These are phyloP conservation scores for Tinospora cordifolia DNA, from an alignment of 164 flowering plant species.

Conservation along the genomic window DNA sequence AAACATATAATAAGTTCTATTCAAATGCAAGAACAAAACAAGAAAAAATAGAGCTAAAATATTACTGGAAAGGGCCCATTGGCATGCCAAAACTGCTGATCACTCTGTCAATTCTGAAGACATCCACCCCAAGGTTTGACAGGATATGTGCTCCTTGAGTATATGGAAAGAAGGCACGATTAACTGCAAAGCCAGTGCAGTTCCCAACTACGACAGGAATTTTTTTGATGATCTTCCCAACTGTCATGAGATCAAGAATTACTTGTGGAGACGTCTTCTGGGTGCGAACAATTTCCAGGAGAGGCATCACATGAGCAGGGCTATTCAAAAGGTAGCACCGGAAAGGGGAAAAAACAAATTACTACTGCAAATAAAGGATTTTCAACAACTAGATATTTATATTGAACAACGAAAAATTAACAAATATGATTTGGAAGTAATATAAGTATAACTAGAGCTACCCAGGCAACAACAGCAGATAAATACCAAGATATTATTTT, in stretches of 20 bases:
- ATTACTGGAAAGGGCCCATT: constrained; percentile 92
- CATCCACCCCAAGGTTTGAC: constrained; percentile 70
- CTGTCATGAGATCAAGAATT: constrained; percentile 84
- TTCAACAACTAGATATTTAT: not conserved
- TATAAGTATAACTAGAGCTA: too few species aligned
- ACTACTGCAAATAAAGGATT: not conserved
- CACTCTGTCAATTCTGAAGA: constrained; percentile 76
- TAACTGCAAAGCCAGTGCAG: constrained; percentile 97
- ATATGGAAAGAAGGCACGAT: constrained; percentile 90
- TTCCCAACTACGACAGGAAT: constrained; percentile 92
- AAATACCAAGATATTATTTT: too few species aligned
- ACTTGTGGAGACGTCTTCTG: constrained; percentile 86
- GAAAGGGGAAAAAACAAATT: not conserved
- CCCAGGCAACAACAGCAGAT: too few species aligned
- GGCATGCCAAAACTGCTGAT: constrained; percentile 87
- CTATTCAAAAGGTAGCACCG: constrained; percentile 39
- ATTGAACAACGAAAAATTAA: not conserved
- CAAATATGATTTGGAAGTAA: too few species aligned
- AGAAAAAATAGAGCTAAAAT: constrained; percentile 16
- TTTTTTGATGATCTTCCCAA: constrained; percentile 83
- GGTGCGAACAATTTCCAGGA: constrained; percentile 84
- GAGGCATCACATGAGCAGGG: constrained; percentile 98
- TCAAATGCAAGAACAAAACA: not conserved
- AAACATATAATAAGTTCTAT: not conserved
- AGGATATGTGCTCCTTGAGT: constrained; percentile 65